Percentiles rank a stretch among this genome's conserved stretches.
phyloP scores from a whole-genome alignment of 1,139 yeast genomes.

The Kurtzmaniella quercitrusa region DNA sequence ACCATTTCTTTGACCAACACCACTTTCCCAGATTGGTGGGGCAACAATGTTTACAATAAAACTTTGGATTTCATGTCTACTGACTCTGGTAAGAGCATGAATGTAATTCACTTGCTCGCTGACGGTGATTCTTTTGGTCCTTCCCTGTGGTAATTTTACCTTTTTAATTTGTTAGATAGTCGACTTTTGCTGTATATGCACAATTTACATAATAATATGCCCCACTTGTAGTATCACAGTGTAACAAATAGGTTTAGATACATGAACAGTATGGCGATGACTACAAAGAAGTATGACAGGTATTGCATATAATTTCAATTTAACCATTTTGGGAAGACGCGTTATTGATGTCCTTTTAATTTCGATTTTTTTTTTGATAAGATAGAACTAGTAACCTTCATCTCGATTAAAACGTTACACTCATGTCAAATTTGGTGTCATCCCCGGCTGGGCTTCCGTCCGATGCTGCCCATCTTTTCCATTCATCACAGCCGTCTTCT shows the following conservation, averaged over 20 bases:
- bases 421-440: conserved; percentile 44
- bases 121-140: conserved; percentile 20
- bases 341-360: not conserved
- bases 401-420: not conserved
- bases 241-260: too few species aligned
- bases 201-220: not conserved
- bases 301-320: not conserved
- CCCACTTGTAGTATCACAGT: too few species aligned
- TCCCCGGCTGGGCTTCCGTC: conserved; percentile 46
- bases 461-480: conserved; percentile 41
- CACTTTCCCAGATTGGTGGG: conserved; percentile 41
- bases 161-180: not conserved
- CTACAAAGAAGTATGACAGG: not conserved
- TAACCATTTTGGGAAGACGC: conserved; percentile 3
- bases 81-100: conserved; percentile 9
- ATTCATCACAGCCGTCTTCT: conserved; percentile 44
- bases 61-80: conserved; percentile 14
- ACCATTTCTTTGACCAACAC: conserved; percentile 30
- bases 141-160: conserved; percentile 13
- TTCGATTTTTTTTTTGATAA: not conserved
- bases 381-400: not conserved
- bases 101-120: conserved; percentile 11
- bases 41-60: conserved; percentile 19
- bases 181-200: not conserved
- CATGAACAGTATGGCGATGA: not conserved